phyloP scores from a whole-genome alignment of 257 asterid genomes.

The Jacaranda mimosifolia region DNA sequence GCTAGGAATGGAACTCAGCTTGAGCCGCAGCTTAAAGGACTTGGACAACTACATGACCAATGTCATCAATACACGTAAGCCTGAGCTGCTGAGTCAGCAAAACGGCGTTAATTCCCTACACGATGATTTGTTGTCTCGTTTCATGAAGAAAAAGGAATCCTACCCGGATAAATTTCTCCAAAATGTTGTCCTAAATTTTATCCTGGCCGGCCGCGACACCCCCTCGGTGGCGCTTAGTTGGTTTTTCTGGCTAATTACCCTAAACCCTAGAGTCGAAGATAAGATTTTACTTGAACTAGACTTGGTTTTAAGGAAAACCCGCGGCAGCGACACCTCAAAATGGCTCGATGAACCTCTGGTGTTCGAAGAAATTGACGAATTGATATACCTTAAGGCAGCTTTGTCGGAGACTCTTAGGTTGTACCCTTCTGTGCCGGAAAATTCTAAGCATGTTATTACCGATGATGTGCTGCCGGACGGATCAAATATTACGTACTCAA shows the following conservation, averaged over 20 bases:
- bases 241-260: slow-evolving; percentile 66
- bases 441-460: slow-evolving; percentile 62
- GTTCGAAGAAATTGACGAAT: slow-evolving; percentile 70
- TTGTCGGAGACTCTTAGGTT: slow-evolving; percentile 65
- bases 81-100: slow-evolving; percentile 46
- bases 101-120: slow-evolving; percentile 39
- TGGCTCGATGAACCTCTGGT: slow-evolving; percentile 54
- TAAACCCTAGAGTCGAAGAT: slow-evolving; percentile 59
- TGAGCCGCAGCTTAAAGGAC: slow-evolving; percentile 50
- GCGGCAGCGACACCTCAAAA: slow-evolving; percentile 46
- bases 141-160: slow-evolving; percentile 59
- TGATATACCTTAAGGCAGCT: slow-evolving; percentile 68
- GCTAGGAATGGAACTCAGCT: slow-evolving; percentile 56
- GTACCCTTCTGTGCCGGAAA: slow-evolving; percentile 77
- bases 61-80: slow-evolving; percentile 56
- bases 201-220: slow-evolving; percentile 84
- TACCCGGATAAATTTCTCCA: slow-evolving; percentile 52
- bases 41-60: slow-evolving; percentile 57
- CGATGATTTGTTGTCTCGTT: slow-evolving; percentile 58
- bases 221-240: slow-evolving; percentile 78
- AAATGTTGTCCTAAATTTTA: slow-evolving; percentile 71
- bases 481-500: slow-evolving; percentile 66
- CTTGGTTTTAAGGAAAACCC: slow-evolving; percentile 42
- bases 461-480: slow-evolving; percentile 73
- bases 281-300: slow-evolving; percentile 54